Conservation (phyloP, 2,329 filamentous ascomycete genomes). For the Sarocladiaceae sp. region DNA sequence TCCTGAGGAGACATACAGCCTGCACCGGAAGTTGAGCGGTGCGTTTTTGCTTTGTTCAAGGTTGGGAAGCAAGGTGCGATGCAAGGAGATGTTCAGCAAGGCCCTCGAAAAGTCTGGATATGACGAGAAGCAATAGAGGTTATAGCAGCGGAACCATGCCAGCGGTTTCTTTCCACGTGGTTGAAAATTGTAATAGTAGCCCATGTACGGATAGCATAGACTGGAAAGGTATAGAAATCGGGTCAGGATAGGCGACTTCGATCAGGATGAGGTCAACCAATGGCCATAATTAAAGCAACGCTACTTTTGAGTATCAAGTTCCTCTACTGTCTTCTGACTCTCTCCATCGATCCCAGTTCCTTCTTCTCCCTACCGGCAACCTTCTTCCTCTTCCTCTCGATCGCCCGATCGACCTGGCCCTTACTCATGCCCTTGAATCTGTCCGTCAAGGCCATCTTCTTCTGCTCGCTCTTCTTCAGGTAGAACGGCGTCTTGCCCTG, state of each 20-base stretch:
- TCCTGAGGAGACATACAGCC: conserved; percentile 92
- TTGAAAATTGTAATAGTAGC: no score
- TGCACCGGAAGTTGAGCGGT: conserved; percentile 91
- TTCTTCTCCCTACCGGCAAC: conserved; percentile 78
- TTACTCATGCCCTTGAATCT: conserved; percentile 79
- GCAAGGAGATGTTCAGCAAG: conserved; percentile 69
- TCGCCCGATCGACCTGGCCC: conserved; percentile 73
- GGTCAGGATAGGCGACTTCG: no score
- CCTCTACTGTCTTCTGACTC: conserved; percentile 15
- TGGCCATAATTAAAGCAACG: not conserved
- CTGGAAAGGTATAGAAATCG: no score
- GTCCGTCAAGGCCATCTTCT: conserved; percentile 74
- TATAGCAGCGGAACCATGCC: not conserved
- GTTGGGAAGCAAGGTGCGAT: conserved; percentile 75
- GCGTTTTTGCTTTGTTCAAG: conserved; percentile 89
- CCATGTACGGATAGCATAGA: no score
- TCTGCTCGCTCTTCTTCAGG: conserved; percentile 86
- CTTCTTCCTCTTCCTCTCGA: conserved; percentile 89
- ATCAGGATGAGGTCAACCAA: not conserved
- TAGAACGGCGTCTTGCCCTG: conserved; percentile 92
- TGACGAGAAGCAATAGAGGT: conserved; percentile 11
- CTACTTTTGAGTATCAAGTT: not conserved
- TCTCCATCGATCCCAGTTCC: conserved; percentile 45
- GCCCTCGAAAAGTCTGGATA: conserved; percentile 36
- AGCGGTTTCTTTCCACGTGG: no score